phyloP scores from a whole-genome alignment of 768 basidiomycete species.

The Peribolospora kevripleyi region DNA sequence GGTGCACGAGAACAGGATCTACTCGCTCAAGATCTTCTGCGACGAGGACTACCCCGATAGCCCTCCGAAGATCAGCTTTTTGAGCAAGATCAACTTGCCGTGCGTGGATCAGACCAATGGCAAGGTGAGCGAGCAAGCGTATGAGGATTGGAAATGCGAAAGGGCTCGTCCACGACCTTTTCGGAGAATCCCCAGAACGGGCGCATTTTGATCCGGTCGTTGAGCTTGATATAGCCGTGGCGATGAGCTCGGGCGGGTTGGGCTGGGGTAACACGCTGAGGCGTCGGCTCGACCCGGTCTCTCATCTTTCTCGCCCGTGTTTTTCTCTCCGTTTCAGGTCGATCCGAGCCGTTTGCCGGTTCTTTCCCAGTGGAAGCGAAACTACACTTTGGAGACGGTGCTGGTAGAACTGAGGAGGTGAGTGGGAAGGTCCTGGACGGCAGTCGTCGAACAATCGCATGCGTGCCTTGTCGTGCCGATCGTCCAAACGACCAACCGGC shows the following conservation, averaged over 20 bases:
- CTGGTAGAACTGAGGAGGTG: constrained; percentile 83
- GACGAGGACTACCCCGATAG: constrained; percentile 47
- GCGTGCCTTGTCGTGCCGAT: background rate
- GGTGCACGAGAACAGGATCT: constrained; percentile 96
- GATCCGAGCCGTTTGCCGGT: constrained; percentile 46
- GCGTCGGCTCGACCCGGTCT: background rate
- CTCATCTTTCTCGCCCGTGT: background rate
- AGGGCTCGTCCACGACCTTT: too few relatives aligned
- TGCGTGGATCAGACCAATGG: constrained; percentile 58
- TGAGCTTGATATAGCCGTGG: background rate
- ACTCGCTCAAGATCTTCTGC: constrained; percentile 75
- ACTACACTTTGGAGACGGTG: constrained; percentile 59
- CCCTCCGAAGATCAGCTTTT: constrained; percentile 59
- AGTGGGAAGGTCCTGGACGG: constrained; percentile 15
- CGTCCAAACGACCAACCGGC: background rate
- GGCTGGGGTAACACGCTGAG: background rate
- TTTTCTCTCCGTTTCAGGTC: constrained; percentile 24
- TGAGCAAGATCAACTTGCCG: constrained; percentile 76
- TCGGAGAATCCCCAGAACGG: too few relatives aligned
- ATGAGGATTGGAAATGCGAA: too few relatives aligned
- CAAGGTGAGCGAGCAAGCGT: constrained; percentile 18
- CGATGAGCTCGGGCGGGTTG: background rate
- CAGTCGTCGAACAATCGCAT: background rate
- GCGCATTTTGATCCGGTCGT: background rate
- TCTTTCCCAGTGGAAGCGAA: constrained; percentile 48